Evolutionary conservation across 2,329 filamentous ascomycete genomes (phyloP), one percentile per base, ranked within the genome.

Genomic region (Pseudocercospora cruenta): DNA sequence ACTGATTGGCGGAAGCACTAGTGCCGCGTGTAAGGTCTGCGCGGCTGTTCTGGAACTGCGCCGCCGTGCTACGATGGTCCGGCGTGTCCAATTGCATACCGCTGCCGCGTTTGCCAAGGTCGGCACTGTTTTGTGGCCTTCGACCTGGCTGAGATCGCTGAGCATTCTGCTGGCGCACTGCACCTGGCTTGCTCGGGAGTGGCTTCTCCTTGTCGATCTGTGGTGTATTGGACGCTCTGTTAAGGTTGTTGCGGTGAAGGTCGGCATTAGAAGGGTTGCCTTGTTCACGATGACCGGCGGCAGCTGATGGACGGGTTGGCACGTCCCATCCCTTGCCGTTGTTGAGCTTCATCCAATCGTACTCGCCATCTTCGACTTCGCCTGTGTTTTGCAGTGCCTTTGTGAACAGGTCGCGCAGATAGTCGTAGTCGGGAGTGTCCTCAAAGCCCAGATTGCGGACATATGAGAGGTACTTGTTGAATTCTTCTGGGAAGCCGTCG

Each of bases 301-400:
- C 79, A 91, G 90, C 74, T 22, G 87, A 87, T 58, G 87, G 84
- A 75, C 90, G 88, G 67, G 85, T 83, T 77, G 91, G 91, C 80
- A 90, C 88, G 81, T 96, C 93, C 92, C 92, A 96, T 69, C 93
- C 93, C 82, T 96, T 95, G 73, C 90, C 90, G 82, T 93, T 92
- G 84, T 93, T 95, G 74, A 97, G 86, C 86, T 97, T 97, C 93
- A 98, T 97, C 95, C 95, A 99, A 83, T 99, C 95, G 80, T 98
- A 99, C 80, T 98, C 94, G 76, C 95, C 95, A 80, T 99, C 95
- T 79, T 98, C 95, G 8, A 97, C 90, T 75, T 97, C 94, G 63
- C 94, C 94, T 1, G 91, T 91, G 78, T 93, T 94, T 87, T 97
- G 97, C 70, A 98, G 86, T 21, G 94, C 93, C 81, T 97, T 92